Evolutionary conservation across 345 rosid species (phyloP), one percentile per base, ranked within the genome.

Genomic region (Eucalyptus polyanthemos): DNA sequence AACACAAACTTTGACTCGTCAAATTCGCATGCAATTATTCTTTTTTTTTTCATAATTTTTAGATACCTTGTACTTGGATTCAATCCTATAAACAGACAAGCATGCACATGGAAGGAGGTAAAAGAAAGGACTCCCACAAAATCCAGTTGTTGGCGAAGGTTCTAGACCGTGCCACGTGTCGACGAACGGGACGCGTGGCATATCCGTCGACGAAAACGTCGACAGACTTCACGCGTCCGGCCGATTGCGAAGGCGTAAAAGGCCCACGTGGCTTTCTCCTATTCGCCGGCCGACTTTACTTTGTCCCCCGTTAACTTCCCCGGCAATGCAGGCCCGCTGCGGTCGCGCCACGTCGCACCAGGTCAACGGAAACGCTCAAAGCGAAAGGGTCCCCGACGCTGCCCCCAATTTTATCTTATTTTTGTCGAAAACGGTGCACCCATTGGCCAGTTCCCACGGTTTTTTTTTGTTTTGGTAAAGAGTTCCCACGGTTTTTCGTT

Each of bases 51-150:
- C 6, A 15, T n/a, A 67, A 67, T 15, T 15, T 67, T 19, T 67
- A n/a, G 37, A n/a, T 67, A 8, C 19, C 37, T 67, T 31, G 40
- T 16, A 31, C 40, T 15, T 15, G 5, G 19, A 67, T 14, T 31
- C 40, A 67, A 67, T 4, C 31, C 19, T 8, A 5, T 1, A 67
- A 31, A 67, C 40, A 15, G 37, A 31, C 40, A 7, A 5, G 81
- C 25, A 1, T n/a, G 9, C 9, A 9, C 42, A 1, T 3, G 80
- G 80, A n/a, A 3, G 80, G 80, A 8, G 19, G 19, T 0, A 4
- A 24, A 4, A 22, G 5, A 25, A 58, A 60, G 65, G n/a, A 25
- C 14, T 4, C 19, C 22, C 42, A 67, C 22, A 67, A 31, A 69
- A 19, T 40, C 85, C 85, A 40, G 85, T n/a, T 40, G 27, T 21